Base-by-base conservation (phyloP, 1,284 basidiomycete species). In the Salmacisia buchloeana region DNA sequence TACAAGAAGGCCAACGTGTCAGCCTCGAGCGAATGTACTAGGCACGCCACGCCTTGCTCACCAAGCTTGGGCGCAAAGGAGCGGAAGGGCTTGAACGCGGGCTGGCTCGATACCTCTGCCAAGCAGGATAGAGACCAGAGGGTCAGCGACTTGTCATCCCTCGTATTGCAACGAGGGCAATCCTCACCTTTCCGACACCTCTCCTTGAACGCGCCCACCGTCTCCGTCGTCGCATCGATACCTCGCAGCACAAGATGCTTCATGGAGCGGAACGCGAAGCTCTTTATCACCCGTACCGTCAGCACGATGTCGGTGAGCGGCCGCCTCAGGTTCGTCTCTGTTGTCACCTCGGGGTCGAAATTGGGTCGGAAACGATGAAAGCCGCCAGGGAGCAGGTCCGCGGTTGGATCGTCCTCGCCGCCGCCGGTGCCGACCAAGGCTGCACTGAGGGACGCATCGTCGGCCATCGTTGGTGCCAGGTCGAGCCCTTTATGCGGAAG, bases 211-310 rank as follows among this genome's bases (percentile, higher is more conserved):
- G 85, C 81, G 2, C 85, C 86, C 7, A 93, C 88, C 0, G 91
- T 93, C 36, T 85, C 87, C 0, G 82, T 83, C 69, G 89, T 87
- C 63, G 96, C 85, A 79, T 98, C 88, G 70, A 96, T 78, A 69
- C 88, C 83, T 71, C 88, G 88, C 56, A 97, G 83, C 36, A 98
- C 88, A 67, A 97, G 85, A 74, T 87, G 89, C 77, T 90, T 90
- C 81, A 92, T 89, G 38, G 92, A 94, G 60, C 94, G 86, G 80
- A 87, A 97, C 76, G 89, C 88, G 79, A 98, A 96, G 43, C 89
- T 92, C 80, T 98, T 98, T 83, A 98, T 92, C 69, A 97, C 85
- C 35, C 94, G 87, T 46, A 97, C 80, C n/a, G 92, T 94, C 65
- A 94, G 83, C 7, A 89, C 90, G 21, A 90, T 89, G 62, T 86